Conservation (phyloP, 441 rosid species). For the Macaranga tanarius region DNA sequence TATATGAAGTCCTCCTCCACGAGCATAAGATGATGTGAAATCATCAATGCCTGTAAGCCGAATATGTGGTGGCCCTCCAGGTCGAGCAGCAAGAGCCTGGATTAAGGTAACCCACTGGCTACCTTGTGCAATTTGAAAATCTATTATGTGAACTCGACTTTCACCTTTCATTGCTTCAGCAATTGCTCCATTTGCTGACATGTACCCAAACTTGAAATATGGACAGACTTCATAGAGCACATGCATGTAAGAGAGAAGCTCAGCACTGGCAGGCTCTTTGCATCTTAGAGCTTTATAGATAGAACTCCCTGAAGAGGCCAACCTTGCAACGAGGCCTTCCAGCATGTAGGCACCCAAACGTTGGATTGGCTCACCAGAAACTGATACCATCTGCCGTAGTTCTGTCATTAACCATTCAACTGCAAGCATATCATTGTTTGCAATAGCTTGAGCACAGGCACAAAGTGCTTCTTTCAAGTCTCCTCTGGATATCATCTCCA, state of each 20-base stretch:
- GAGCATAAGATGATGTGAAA: slow-evolving; percentile 66
- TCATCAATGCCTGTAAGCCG: slow-evolving; percentile 89
- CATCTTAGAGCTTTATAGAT: slow-evolving; percentile 78
- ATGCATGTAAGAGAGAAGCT: slow-evolving; percentile 86
- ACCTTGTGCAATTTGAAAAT: slow-evolving; percentile 81
- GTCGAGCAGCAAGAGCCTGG: slow-evolving; percentile 77
- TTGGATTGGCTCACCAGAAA: slow-evolving; percentile 82
- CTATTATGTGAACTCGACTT: slow-evolving; percentile 69
- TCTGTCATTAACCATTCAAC: slow-evolving; percentile 63
- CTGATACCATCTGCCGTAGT: slow-evolving; percentile 75
- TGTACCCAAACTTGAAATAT: slow-evolving; percentile 86
- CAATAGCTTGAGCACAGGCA: slow-evolving; percentile 78
- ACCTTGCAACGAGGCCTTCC: slow-evolving; percentile 81
- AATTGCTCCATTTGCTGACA: slow-evolving; percentile 93
- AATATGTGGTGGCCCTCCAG: slow-evolving; percentile 79
- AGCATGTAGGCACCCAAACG: slow-evolving; percentile 87
- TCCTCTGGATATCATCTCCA: slow-evolving; percentile 60
- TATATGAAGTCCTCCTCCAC: slow-evolving; percentile 77
- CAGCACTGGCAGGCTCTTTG: slow-evolving; percentile 73
- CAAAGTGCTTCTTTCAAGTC: slow-evolving; percentile 68
- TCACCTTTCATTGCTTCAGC: slow-evolving; percentile 88
- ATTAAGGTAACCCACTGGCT: slow-evolving; percentile 88
- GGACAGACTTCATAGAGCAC: slow-evolving; percentile 85
- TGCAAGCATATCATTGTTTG: slow-evolving; percentile 43
- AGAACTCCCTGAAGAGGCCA: slow-evolving; percentile 76